Base-by-base conservation (phyloP, 1,284 basidiomycete genomes). In the Malassezia globosa region DNA sequence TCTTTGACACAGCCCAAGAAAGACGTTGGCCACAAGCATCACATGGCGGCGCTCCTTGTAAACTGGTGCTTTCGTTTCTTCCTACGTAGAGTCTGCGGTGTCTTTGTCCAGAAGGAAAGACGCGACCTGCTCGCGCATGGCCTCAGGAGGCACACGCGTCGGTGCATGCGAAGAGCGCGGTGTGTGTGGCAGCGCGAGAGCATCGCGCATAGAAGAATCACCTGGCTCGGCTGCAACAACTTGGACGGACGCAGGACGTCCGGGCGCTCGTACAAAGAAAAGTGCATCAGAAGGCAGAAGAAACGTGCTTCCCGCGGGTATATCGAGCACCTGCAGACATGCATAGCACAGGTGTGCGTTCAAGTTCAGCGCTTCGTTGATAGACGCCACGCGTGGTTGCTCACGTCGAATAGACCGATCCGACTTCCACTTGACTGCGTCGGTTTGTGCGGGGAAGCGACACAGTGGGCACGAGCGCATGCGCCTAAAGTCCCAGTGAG, bases 361-460 rank as follows among this genome's bases (percentile, higher is more conserved):
- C 11, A 60, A 42, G 24, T 55, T 42, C 6, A 43, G 7, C 21
- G 25, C 7, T 6, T 19, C 41, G 13, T 7, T 21, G 11, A n/a
- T n/a, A 19, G 34, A 33, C 45, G 38, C 19, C 36, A 21, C 8
- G 13, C 26, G n/a, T 8, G 40, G 31, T 4, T 40, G 10, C 24
- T 23, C 13, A 23, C 34, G 46, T 16, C 29, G 29, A 11, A 66
- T 63, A 14, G 59, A 61, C 29, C 59, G 62, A 33, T 59, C 38
- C n/a, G 54, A 43, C 48, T 60, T 64, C 65, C 66, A 68, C 13
- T 49, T 46, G 5, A 58, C 48, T 3, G 64, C 62, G 10, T 51
- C 47, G 3, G 42, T 37, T 22, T 60, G 55, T 11, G 51, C 51
- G 2, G 67, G 67, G 47, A 59, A 54, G 4, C 46, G 40, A 40